A percentile compares a stretch with the other conserved stretches of the same genome.
These are phyloP conservation scores for Trichoderma polysporum DNA, from an alignment of 2,329 filamentous ascomycete species.

Conservation along the genomic window DNA sequence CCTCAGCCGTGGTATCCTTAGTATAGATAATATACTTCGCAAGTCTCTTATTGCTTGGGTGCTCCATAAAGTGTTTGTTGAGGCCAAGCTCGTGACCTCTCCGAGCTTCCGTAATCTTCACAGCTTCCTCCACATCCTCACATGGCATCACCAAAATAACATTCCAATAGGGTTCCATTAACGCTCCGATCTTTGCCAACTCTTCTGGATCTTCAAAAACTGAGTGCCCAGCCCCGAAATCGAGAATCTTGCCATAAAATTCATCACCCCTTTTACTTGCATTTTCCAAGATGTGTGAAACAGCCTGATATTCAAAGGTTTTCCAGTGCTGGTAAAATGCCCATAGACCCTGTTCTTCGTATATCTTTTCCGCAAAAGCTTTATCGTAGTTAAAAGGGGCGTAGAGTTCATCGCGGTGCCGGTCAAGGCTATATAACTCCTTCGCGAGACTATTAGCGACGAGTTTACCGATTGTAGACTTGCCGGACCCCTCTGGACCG, in stretches of 20 bases:
- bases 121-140: slow-evolving; percentile 10
- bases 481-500: slow-evolving; percentile 21
- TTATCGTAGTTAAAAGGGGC: slow-evolving; percentile 18
- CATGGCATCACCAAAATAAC: slow-evolving; percentile 14
- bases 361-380: background rate
- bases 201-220: slow-evolving; percentile 15
- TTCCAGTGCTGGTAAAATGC: slow-evolving; percentile 6
- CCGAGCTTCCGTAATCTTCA: slow-evolving; percentile 12
- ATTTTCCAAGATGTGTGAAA: background rate
- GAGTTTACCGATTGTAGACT: slow-evolving; percentile 18
- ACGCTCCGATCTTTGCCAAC: background rate
- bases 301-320: background rate
- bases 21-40: slow-evolving; percentile 16
- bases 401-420: slow-evolving; percentile 20
- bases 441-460: background rate
- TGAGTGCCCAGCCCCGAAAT: slow-evolving; percentile 20
- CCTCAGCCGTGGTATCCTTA: background rate
- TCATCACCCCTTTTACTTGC: background rate
- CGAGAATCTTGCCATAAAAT: slow-evolving; percentile 17
- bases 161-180: background rate
- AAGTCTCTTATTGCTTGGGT: slow-evolving; percentile 16
- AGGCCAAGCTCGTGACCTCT: background rate
- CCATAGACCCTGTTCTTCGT: background rate
- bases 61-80: slow-evolving; percentile 18
- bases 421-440: slow-evolving; percentile 19